Base-by-base conservation (phyloP, 1,139 yeast genomes). In the Magnusiomyces tetraspermus region DNA sequence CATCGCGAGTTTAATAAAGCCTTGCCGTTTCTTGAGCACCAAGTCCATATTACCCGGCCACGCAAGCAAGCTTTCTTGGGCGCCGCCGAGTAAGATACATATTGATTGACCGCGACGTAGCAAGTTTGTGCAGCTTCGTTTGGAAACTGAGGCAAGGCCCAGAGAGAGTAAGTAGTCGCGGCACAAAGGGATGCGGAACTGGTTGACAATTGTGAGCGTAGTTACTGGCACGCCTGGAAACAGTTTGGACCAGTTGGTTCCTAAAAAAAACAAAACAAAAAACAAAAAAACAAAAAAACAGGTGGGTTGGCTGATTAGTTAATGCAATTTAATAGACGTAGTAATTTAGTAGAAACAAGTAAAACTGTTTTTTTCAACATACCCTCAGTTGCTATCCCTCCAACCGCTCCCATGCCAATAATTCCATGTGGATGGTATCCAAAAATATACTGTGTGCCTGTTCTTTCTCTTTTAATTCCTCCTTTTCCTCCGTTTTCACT, bases 391-490 rank as follows among this genome's bases (percentile, higher is more conserved):
- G 84, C 92, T 62, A 92, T 75, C 0, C 83, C 83, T 3, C 96
- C 96, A 67, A 92, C 81, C 0, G 85, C 94, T 0, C 97, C 97
- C 78, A 90, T 77, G 0, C 96, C 88, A 28, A 90, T 89, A 11
- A 92, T 90, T 0, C 99, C 98, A 66, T 92, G 98, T 0, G 99
- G 98, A 67, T 90, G 97, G 64, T 88, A 85, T 0, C 97, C 96
- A 68, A 92, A 90, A 1, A 92, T 80, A 66, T 92, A 92, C 47
- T 85, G 74, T 51, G 59, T 57, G 40, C 71, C 71, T 0, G 69
- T 64, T 19, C 53, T 38, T 3, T 2, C 13, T 31, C 48, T 2
- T 51, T 48, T 10, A 51, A 38, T 54, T 19, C 52, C 46, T 38
- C n/a, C n/a, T n/a, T n/a, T n/a, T n/a, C n/a, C n/a, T n/a, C n/a